Evolutionary conservation across 2,329 filamentous ascomycete species (phyloP), one percentile per base, ranked within the genome.

Genomic region (Monosporascus sp.): DNA sequence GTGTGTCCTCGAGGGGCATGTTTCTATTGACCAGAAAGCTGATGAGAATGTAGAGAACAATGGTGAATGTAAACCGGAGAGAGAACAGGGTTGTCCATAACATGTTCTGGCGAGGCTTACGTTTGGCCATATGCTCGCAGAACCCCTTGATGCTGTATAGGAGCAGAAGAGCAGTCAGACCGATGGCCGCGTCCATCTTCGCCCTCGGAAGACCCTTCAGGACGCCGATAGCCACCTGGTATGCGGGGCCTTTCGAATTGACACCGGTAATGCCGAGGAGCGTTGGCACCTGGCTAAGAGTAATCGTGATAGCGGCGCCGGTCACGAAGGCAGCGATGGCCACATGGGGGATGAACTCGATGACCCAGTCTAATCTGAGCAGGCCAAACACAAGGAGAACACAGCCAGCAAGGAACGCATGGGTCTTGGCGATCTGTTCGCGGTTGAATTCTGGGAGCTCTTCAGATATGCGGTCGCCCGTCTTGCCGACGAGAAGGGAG

Each of bases 21-120:
- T 83, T 69, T 8, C 81, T 72, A 61, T 90, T 87, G 52, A 81
- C 80, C 5, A 89, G 73, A 55, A 80, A 89, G 66, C 87, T 88
- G 64, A 92, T 82, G 57, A 91, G 69, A 2, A 86, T 89, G 68
- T 89, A 91, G 2, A 92, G 76, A 22, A 91, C 68, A 64, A 92
- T 88, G 52, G 89, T 83, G 62, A 92, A 89, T 0, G 84, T 87
- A 27, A 89, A 85, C 11, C 89, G 81, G 7, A 92, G 74, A 0
- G 89, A 91, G n/a, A 83, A 86, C 37, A 84, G 66, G 68, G 89
- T 90, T 64, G 89, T 88, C 78, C 85, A 91, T 5, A 81, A 64
- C 68, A 87, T 87, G 54, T 79, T 79, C 48, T 74, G 76, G 6
- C 73, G 66, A 0, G 89, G 88, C 52, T 84, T 76, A 55, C 78